Conservation (phyloP, 2,329 filamentous ascomycete species). For the Monilinia aucupariae region DNA sequence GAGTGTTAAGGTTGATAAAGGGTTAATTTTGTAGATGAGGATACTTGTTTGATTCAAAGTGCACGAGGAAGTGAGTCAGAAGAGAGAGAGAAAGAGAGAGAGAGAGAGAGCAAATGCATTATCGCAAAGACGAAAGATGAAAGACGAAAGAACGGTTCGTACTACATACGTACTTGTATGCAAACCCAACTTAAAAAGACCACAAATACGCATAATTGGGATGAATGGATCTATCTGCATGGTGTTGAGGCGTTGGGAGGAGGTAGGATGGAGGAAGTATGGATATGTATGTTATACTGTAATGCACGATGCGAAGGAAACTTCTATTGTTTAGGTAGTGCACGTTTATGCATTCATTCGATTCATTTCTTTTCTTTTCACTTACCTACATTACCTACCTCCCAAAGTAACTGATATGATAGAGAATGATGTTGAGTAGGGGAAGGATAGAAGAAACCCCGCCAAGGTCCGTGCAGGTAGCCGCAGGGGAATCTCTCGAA, state of each 20-base stretch:
- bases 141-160: not conserved
- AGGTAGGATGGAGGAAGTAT: not conserved
- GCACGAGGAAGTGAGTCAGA: not conserved
- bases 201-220: too few species aligned
- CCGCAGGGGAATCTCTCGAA: not conserved
- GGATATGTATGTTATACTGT: not conserved
- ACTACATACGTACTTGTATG: not conserved
- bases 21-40: constrained; percentile 29
- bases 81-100: too few species aligned
- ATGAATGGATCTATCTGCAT: not conserved
- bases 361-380: not conserved
- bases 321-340: not conserved
- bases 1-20: constrained; percentile 56
- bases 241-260: not conserved
- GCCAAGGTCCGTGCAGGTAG: constrained; percentile 7
- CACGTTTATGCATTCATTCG: not conserved
- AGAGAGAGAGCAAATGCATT: not conserved
- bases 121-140: not conserved
- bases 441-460: not conserved
- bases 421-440: not conserved
- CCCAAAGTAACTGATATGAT: too few species aligned
- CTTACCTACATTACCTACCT: too few species aligned
- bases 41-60: too few species aligned
- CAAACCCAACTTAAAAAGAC: too few species aligned
- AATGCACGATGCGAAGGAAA: not conserved